Base-by-base conservation (phyloP, 1,284 basidiomycete genomes). In the Coniferiporia sulphurascens region DNA sequence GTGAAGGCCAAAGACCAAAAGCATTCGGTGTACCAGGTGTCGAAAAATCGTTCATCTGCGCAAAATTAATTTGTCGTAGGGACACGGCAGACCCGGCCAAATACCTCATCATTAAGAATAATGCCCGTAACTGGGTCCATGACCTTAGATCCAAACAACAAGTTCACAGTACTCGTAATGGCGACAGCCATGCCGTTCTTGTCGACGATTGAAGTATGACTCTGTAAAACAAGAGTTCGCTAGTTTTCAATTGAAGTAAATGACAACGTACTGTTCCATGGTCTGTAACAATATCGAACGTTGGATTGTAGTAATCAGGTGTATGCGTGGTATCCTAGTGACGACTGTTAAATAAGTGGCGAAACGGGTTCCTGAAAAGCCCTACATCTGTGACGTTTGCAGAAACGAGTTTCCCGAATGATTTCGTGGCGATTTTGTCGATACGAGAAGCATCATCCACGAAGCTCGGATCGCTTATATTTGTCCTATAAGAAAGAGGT, bases 1-100 rank as follows among this genome's bases (percentile, higher is more conserved):
- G 93, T 17, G 89, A 92, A 2, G 93, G 88, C 73, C 78, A 85
- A 19, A 98, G 76, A 1, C 93, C 95, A 68, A 93, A 95, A 1
- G 78, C 83, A 65, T 97, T 95, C 5, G 91, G 81, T 17, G 73
- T 72, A 3, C 90, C 93, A 0, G 93, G 93, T 1, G 80, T 87
- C 7, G 91, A 88, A 70, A 95, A 95, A 71, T 97, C 94, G 65
- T 94, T 91, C 87, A 91, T 90, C 80, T 83, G 35, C n/a, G 45
- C 54, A 9, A 12, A 41, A 49, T 56, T 56, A 10, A 12, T 41
- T 8, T 8, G 38, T 8, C 17, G 13, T 38, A 48, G 12, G 17
- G 41, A 27, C 34, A 35, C 22, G 27, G 35, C 12, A 55, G 7
- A 17, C 1, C 19, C 17, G n/a, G 43, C 13, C 48, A 53, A 7